Evolutionary conservation across 208 protist species (phyloP).

Genomic region (Crithidia expoeki): DNA sequence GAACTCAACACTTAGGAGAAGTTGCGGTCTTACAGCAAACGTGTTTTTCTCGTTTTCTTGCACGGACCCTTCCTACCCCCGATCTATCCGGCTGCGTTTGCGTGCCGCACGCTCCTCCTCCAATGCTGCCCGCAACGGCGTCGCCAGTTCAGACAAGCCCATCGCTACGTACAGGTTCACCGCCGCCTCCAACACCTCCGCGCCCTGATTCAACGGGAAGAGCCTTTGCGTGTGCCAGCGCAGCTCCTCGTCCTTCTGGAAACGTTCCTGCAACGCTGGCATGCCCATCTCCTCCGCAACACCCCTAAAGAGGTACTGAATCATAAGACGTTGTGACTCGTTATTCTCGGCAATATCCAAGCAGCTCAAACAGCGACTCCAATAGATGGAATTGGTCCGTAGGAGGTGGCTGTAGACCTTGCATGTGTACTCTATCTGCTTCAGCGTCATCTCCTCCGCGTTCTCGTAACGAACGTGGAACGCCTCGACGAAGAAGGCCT

Average conservation of each 20-base stretch:
- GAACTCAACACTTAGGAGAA: too few species aligned
- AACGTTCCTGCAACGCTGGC: conserved; percentile 37
- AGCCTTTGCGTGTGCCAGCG: conserved; percentile 49
- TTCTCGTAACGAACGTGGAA: conserved; percentile 92
- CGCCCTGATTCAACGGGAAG: conserved; percentile 51
- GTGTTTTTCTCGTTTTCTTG: neutral
- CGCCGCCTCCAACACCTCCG: conserved; percentile 46
- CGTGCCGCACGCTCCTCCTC: conserved; percentile 45
- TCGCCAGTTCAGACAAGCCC: conserved; percentile 57
- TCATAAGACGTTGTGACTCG: conserved; percentile 77
- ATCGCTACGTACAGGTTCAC: conserved; percentile 83
- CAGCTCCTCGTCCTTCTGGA: conserved; percentile 63
- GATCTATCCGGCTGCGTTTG: conserved; percentile 42
- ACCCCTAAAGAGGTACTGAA: conserved; percentile 75
- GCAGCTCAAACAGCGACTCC: conserved; percentile 80
- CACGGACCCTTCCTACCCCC: neutral
- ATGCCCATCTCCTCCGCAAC: conserved; percentile 78
- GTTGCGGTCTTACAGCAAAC: too few species aligned
- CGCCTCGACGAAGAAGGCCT: conserved; percentile 85
- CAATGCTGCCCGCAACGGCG: conserved; percentile 46
- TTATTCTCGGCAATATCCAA: conserved; percentile 78
- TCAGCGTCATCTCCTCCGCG: conserved; percentile 95
- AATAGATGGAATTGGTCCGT: conserved; percentile 94
- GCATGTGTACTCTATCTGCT: conserved; percentile 97
- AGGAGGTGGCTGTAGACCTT: conserved; percentile 98